Evolutionary conservation across 2,329 filamentous ascomycete genomes (phyloP).

Genomic region (Tolypocladium cylindrosporum): DNA sequence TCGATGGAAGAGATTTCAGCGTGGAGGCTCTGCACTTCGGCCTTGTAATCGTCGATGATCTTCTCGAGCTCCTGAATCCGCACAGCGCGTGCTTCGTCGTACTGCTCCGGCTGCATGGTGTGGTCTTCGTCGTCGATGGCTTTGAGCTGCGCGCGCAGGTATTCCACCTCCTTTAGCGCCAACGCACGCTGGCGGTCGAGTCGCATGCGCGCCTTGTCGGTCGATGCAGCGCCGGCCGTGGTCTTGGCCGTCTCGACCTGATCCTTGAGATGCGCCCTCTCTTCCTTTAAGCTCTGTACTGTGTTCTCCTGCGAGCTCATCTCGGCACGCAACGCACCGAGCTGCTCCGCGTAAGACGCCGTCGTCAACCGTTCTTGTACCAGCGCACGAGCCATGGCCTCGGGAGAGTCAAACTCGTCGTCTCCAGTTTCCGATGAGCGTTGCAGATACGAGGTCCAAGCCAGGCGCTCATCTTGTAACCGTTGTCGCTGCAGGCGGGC

Average conservation of each 20-base stretch:
- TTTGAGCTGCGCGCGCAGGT: slow-evolving; percentile 84
- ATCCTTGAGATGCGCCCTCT: slow-evolving; percentile 51
- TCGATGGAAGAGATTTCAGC: slow-evolving; percentile 63
- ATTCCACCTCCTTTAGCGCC: slow-evolving; percentile 87
- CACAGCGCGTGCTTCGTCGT: slow-evolving; percentile 63
- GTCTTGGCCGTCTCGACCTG: slow-evolving; percentile 64
- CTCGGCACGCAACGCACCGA: slow-evolving; percentile 73
- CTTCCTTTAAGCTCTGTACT: slow-evolving; percentile 61
- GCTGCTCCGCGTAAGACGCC: slow-evolving; percentile 66
- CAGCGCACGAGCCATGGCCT: slow-evolving; percentile 75
- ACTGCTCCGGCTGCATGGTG: slow-evolving; percentile 71
- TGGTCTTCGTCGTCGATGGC: slow-evolving; percentile 80
- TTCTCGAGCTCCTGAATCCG: slow-evolving; percentile 74
- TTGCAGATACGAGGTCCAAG: slow-evolving; percentile 81
- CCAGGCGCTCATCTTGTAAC: slow-evolving; percentile 75
- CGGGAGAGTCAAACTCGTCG: slow-evolving; percentile 79
- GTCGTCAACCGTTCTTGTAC: slow-evolving; percentile 74
- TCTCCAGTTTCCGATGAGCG: slow-evolving; percentile 50
- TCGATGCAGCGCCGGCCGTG: slow-evolving; percentile 32
- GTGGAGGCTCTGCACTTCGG: slow-evolving; percentile 66
- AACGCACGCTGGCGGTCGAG: slow-evolving; percentile 79
- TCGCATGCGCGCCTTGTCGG: slow-evolving; percentile 61
- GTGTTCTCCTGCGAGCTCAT: slow-evolving; percentile 65
- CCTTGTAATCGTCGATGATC: slow-evolving; percentile 79
- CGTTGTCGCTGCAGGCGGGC: slow-evolving; percentile 73